Evolutionary conservation across 2,329 filamentous ascomycete species (phyloP).

Genomic region (Xylariaceae sp.): DNA sequence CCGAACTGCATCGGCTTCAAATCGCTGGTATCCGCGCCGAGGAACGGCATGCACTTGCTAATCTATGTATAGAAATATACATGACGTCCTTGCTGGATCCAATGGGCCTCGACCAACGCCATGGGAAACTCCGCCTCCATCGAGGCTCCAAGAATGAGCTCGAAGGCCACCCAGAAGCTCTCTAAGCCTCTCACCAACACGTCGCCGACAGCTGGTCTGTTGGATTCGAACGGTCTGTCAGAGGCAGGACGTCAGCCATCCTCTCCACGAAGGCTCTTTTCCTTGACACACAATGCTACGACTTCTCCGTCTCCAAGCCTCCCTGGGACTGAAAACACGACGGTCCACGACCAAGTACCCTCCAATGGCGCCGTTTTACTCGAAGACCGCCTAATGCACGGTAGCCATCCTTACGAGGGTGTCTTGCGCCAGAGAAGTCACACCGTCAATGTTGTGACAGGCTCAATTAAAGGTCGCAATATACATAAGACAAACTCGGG

Average conservation of each 20-base stretch:
- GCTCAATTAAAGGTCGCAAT: slow-evolving; percentile 21
- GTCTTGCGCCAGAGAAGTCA: slow-evolving; percentile 27
- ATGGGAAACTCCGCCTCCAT: slow-evolving; percentile 51
- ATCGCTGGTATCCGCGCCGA: slow-evolving; percentile 27
- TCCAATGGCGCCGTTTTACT: slow-evolving; percentile 17
- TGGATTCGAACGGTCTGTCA: slow-evolving; percentile 34
- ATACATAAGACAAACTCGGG: slow-evolving; percentile 33
- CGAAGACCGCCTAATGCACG: slow-evolving; percentile 33
- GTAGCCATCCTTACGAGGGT: slow-evolving; percentile 12
- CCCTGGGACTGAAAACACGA: slow-evolving; percentile 15
- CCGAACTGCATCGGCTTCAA: slow-evolving; percentile 29
- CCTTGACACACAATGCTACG: slow-evolving; percentile 23
- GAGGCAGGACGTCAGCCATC: slow-evolving; percentile 31
- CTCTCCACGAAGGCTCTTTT: slow-evolving; percentile 23
- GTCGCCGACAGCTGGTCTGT: slow-evolving; percentile 39
- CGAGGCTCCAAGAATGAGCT: slow-evolving; percentile 37
- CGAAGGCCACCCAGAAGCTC: slow-evolving; percentile 43
- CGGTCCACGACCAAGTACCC: slow-evolving; percentile 7
- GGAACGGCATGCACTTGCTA: slow-evolving; percentile 38
- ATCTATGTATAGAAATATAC: slow-evolving; percentile 35
- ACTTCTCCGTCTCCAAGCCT: slow-evolving; percentile 20
- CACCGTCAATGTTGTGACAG: slow-evolving; percentile 28
- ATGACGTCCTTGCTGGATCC: slow-evolving; percentile 29
- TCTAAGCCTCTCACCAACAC: slow-evolving; percentile 45
- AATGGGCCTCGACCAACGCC: slow-evolving; percentile 22